Base-by-base conservation (phyloP, 148 eudicot species). In the Bassia scoparia region DNA sequence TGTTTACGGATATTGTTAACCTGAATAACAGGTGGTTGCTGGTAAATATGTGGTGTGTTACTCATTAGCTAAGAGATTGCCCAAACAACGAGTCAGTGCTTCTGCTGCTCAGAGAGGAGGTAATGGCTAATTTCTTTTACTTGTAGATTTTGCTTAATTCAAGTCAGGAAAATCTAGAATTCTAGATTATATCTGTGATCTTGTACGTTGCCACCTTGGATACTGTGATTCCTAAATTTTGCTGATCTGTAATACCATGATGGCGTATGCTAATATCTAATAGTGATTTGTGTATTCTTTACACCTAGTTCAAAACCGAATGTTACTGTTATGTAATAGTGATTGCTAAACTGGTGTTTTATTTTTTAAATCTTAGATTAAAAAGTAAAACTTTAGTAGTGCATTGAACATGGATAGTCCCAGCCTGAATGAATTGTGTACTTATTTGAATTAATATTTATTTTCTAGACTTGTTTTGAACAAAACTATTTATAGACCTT, bases 1-100 rank as follows among this genome's bases (percentile, higher is more conserved):
- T n/a, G 27, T 43, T 69, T 33, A 24, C n/a, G 24, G 9, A 37
- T 55, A 31, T 9, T 46, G 16, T 65, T 41, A 10, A 69, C 34
- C 55, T 58, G 30, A 43, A 48, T 61, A 61, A 21, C 74, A 94
- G 98, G 98, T 46, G 98, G 97, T 31, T 82, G 88, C 72, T 95
- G 98, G 82, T 89, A 95, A 82, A 78, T 91, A 79, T 95, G 98
- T 81, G 82, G 89, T 53, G 97, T 12, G 76, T 91, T 30, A 89
- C 89, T 63, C 98, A 91, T 88, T 95, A 82, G 97, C 96, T 46
- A 84, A n/a, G 76, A 82, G 97, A 95, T 75, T 95, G 98, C 82
- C 98, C 97, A 20, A 71, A 82, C 61, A 88, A 89, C 80, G 83
- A 79, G 61, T n/a, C 69, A 80, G 72, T 69, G 66, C 49, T 61